Percentiles rank a stretch among this genome's conserved stretches.
Conservation (phyloP, 2,329 filamentous ascomycete species). For the Arachnopeziza araneosa region DNA sequence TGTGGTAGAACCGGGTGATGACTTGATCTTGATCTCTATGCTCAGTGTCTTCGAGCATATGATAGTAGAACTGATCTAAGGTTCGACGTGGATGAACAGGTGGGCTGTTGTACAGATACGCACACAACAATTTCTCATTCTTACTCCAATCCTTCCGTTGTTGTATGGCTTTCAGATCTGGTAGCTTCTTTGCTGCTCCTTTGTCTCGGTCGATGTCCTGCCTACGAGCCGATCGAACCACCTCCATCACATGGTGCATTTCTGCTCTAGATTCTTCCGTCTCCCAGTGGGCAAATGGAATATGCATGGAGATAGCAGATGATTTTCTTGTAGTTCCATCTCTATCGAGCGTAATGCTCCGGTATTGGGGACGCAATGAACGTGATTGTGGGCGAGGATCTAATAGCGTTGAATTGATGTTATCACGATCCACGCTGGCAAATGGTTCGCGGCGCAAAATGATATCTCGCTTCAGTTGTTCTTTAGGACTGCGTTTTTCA, state of each 20-base stretch:
- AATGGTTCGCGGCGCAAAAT: conserved; percentile 8
- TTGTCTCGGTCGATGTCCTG: conserved; percentile 4
- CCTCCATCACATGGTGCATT: conserved; percentile 6
- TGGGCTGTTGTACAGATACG: conserved; percentile 9
- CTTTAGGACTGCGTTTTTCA: conserved; percentile 2
- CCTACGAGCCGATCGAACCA: not conserved
- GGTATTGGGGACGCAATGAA: conserved; percentile 6
- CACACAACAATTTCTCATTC: conserved; percentile 8
- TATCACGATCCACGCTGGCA: not conserved
- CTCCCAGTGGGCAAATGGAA: conserved; percentile 10
- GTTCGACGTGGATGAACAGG: conserved; percentile 40
- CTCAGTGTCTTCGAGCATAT: conserved; percentile 25
- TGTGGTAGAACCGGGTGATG: conserved; percentile 9
- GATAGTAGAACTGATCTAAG: conserved; percentile 16
- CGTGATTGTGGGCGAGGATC: conserved; percentile 10
- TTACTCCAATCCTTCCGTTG: conserved; percentile 2
- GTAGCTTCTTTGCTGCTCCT: not conserved
- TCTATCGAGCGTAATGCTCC: conserved; percentile 8
- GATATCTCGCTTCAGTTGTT: conserved; percentile 8
- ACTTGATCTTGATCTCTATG: conserved; percentile 29
- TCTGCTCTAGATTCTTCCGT: conserved; percentile 8
- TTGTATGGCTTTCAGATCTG: conserved; percentile 7
- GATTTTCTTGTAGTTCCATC: conserved; percentile 2
- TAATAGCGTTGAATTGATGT: not conserved
- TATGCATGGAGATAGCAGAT: conserved; percentile 3